A percentile compares a stretch with the other conserved stretches of the same genome.
Conservation (phyloP, 176 grass and related monocot species). For the Thinopyrum elongatum region DNA sequence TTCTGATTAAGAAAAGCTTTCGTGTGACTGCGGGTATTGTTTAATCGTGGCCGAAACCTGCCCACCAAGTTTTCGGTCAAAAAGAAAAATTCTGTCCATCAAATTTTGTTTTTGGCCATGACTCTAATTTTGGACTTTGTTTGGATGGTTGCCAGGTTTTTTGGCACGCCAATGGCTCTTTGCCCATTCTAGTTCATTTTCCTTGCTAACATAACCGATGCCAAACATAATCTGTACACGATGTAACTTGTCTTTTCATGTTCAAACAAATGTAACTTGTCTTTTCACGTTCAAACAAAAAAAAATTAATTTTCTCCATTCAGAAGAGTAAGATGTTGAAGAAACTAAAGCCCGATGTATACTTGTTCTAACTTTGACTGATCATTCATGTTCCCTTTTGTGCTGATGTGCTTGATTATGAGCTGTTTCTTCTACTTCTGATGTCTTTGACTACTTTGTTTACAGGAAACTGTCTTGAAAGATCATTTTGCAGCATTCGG, state of each 20-base stretch:
- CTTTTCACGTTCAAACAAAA: neutral
- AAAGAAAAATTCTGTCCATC: too few species aligned
- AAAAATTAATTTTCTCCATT: neutral
- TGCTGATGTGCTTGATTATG: constrained; percentile 27
- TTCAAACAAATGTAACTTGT: neutral
- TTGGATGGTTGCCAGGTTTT: neutral
- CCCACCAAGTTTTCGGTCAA: neutral
- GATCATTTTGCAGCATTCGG: constrained; percentile 94
- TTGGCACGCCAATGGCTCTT: neutral
- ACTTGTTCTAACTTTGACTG: neutral
- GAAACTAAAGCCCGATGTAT: neutral
- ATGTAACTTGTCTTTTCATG: constrained; percentile 9
- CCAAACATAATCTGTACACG: neutral
- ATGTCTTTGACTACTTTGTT: constrained; percentile 31
- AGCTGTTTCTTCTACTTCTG: constrained; percentile 18
- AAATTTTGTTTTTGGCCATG: neutral
- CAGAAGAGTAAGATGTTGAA: constrained; percentile 12
- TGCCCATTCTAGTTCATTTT: neutral
- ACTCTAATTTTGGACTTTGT: neutral
- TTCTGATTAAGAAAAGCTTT: neutral
- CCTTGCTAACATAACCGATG: neutral
- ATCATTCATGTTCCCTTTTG: constrained; percentile 21
- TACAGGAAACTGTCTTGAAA: constrained; percentile 75
- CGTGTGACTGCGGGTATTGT: neutral
- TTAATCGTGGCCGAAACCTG: neutral